Evolutionary conservation across 331 rosid species (phyloP), one percentile per base, ranked within the genome.

Genomic region (Ulmus americana): DNA sequence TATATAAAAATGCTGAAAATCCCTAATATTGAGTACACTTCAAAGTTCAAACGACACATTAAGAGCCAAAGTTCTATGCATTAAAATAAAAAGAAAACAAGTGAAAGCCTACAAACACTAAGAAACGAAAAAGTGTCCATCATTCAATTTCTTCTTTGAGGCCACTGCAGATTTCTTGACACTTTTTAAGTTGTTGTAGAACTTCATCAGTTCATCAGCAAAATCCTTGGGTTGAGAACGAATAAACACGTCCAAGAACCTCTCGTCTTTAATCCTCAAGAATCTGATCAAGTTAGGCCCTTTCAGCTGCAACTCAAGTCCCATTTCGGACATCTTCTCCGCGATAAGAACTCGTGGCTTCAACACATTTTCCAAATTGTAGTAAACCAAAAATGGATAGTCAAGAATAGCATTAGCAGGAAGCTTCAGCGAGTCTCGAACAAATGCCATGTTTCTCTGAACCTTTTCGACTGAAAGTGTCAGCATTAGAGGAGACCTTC

Each of bases 391-490:
- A 75, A 68, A 59, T 3, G 97, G 97, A 43, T 67, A 45, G 47
- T 63, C 48, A 6, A 84, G 76, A 68, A 84, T 67, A 16, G 63
- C 73, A 44, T 63, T 75, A 56, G 86, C 89, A 7, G 83, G 85
- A 48, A 87, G 73, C 79, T 83, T 84, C 90, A 84, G 65, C 8
- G 77, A 70, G 14, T 85, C 86, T 58, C 88, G 22, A 57, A 91
- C 20, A 69, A 91, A 91, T 44, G 91, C 77, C 96, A 88, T 86
- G 64, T 82, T 86, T 86, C 97, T 86, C 72, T 84, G 91, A 75
- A 86, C 95, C 83, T 88, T 91, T 15, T 88, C 95, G 5, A 82
- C 79, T 3, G 96, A 91, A 13, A 88, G 70, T 42, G 95, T 84
- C 74, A 88, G 55, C 41, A 74, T 7, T 59, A 77, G 45, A 48